Percentiles rank a stretch among this genome's conserved stretches.
Conservation (phyloP, 1,284 basidiomycete genomes). For the Cryptococcus sp. region DNA sequence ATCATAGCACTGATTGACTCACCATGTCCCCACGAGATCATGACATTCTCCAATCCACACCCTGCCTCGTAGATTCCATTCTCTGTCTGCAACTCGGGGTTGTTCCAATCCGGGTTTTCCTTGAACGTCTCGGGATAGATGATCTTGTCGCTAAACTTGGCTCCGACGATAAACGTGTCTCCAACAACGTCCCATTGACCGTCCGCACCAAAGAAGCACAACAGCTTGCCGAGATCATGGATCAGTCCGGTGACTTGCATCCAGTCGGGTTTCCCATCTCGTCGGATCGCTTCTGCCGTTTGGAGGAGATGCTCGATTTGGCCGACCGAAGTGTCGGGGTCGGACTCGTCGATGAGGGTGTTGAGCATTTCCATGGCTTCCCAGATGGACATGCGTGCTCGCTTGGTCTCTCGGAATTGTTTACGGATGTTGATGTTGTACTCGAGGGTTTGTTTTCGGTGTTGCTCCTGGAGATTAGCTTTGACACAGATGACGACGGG, state of each 20-base stretch:
- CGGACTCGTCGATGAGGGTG: conserved; percentile 73
- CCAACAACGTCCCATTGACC: conserved; percentile 92
- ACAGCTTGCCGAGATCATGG: conserved; percentile 79
- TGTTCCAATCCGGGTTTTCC: conserved; percentile 66
- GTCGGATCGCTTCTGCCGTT: conserved; percentile 83
- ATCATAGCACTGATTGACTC: conserved; percentile 8
- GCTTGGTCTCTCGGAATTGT: conserved; percentile 25
- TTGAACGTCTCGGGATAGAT: conserved; percentile 81
- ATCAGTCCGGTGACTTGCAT: conserved; percentile 78
- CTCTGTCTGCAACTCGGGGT: conserved; percentile 69
- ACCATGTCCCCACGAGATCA: conserved; percentile 82
- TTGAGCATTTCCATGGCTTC: conserved; percentile 86
- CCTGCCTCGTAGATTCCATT: conserved; percentile 75
- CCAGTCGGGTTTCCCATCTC: conserved; percentile 71
- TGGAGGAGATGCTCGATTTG: conserved; percentile 89
- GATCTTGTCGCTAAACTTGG: conserved; percentile 73
- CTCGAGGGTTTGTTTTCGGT: conserved; percentile 79
- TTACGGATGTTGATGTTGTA: conserved; percentile 68
- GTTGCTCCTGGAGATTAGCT: conserved; percentile 57
- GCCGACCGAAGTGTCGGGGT: conserved; percentile 52
- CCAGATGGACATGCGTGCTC: conserved; percentile 58
- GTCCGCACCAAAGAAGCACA: conserved; percentile 65
- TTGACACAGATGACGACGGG: neutral
- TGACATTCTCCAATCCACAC: conserved; percentile 84
- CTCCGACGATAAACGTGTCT: conserved; percentile 83